Percentiles rank a stretch among this genome's conserved stretches.
phyloP scores from a whole-genome alignment of 2,329 filamentous ascomycete species.

The Ambrosiella cleistominuta region DNA sequence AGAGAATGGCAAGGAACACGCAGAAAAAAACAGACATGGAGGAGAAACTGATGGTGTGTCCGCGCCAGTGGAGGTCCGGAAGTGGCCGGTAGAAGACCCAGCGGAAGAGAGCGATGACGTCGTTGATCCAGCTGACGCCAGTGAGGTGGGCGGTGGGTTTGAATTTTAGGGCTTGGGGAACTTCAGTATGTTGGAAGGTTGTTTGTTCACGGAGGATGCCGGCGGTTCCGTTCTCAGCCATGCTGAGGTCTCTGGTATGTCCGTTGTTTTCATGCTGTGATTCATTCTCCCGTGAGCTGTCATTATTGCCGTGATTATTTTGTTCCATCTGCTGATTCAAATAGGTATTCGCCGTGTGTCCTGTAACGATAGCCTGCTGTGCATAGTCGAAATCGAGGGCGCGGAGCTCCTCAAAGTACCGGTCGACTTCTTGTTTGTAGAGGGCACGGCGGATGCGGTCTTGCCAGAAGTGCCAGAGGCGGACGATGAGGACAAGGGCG shows the following conservation, averaged over 20 bases:
- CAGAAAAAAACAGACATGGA: conserved; percentile 56
- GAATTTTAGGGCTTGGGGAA: conserved; percentile 20
- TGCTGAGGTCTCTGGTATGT: too few species aligned
- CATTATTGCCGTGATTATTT: not conserved
- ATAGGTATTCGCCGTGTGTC: conserved; percentile 29
- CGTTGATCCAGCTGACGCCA: conserved; percentile 57
- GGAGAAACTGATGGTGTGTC: conserved; percentile 59
- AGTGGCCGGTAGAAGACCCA: conserved; percentile 82
- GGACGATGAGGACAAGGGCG: conserved; percentile 46
- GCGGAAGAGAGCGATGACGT: conserved; percentile 62
- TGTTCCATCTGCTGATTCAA: not conserved
- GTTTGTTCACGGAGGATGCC: not conserved
- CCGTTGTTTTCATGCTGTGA: not conserved
- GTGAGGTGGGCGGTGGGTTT: conserved; percentile 56
- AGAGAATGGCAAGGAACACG: conserved; percentile 48
- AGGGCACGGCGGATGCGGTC: conserved; percentile 83
- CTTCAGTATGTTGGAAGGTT: not conserved
- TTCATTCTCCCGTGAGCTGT: not conserved
- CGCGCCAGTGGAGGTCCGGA: conserved; percentile 51
- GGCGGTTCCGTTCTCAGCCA: too few species aligned
- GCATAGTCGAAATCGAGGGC: conserved; percentile 31
- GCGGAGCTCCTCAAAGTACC: conserved; percentile 40
- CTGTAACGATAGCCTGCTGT: conserved; percentile 30
- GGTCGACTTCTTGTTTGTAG: conserved; percentile 64
- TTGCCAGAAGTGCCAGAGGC: conserved; percentile 78